phyloP scores from a whole-genome alignment of 2,329 filamentous ascomycete species.

The Paraphaeosphaeria sporulosa region DNA sequence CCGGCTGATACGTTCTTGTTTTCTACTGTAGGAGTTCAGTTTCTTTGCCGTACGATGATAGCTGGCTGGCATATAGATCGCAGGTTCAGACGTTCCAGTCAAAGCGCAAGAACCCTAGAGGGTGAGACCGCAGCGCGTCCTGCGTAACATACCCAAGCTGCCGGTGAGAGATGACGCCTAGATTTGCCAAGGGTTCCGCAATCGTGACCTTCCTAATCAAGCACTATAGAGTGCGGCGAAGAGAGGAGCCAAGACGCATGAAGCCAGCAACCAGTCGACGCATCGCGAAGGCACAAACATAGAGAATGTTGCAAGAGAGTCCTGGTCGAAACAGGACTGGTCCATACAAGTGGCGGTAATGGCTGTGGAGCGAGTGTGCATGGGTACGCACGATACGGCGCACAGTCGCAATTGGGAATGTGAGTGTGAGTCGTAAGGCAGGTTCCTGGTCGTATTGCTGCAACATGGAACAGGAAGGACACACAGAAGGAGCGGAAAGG shows the following conservation, averaged over 20 bases:
- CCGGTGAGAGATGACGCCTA: constrained; percentile 17
- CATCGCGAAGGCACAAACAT: not conserved
- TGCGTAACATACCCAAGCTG: constrained; percentile 1
- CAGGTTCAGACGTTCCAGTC: not conserved
- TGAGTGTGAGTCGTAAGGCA: no score
- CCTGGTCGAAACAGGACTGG: not conserved
- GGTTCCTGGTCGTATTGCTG: no score
- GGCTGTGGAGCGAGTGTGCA: no score
- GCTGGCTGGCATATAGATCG: not conserved
- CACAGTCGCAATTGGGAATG: no score
- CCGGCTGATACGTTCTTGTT: not conserved
- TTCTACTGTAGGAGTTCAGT: not conserved
- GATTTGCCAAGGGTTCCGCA: constrained; percentile 21
- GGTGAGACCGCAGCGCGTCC: not conserved
- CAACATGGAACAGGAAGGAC: no score
- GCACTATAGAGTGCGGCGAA: not conserved
- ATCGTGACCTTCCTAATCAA: constrained; percentile 10
- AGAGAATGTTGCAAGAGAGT: no score
- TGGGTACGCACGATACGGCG: no score
- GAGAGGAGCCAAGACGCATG: not conserved
- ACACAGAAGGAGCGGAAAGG: no score
- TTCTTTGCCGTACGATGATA: not conserved
- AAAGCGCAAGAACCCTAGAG: not conserved
- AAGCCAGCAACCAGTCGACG: not conserved
- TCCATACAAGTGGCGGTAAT: no score